Evolutionary conservation across 108 stramenopile species (phyloP).

Genomic region (Craspedostauros australis): DNA sequence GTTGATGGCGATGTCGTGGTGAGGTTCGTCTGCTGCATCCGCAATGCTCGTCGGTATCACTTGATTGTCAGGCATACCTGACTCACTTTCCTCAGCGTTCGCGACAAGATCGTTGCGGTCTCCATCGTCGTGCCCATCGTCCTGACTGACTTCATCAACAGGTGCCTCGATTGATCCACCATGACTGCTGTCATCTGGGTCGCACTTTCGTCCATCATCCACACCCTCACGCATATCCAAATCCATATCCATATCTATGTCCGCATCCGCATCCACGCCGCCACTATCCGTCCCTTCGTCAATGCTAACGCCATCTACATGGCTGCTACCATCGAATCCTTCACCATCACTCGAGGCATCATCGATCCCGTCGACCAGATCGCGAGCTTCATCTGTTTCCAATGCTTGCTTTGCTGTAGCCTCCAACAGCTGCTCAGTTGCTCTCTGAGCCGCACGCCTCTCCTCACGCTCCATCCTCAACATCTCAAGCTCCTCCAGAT

Average conservation of each 20-base stretch:
- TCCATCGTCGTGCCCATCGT: background rate
- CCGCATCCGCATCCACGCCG: background rate
- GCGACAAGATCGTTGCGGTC: background rate
- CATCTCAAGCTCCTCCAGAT: conserved; percentile 2
- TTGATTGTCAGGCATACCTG: background rate
- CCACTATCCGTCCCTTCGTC: background rate
- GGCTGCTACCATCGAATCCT: background rate
- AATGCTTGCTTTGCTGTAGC: background rate
- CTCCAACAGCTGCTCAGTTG: background rate
- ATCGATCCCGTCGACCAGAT: conserved; percentile 1
- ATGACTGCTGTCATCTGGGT: background rate
- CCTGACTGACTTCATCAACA: background rate
- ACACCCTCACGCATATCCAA: background rate
- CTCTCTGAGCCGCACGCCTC: background rate
- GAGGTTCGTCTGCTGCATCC: too few relatives aligned
- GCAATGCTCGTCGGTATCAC: too few relatives aligned
- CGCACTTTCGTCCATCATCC: background rate
- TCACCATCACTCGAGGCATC: background rate
- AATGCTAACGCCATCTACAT: background rate
- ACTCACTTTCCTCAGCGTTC: background rate
- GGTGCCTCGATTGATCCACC: background rate
- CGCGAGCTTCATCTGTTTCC: background rate
- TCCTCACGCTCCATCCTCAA: conserved; percentile 3
- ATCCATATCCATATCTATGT: background rate
- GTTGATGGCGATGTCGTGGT: too few relatives aligned